Conservation (phyloP, 345 rosid species). For the Erodium maritimum region DNA sequence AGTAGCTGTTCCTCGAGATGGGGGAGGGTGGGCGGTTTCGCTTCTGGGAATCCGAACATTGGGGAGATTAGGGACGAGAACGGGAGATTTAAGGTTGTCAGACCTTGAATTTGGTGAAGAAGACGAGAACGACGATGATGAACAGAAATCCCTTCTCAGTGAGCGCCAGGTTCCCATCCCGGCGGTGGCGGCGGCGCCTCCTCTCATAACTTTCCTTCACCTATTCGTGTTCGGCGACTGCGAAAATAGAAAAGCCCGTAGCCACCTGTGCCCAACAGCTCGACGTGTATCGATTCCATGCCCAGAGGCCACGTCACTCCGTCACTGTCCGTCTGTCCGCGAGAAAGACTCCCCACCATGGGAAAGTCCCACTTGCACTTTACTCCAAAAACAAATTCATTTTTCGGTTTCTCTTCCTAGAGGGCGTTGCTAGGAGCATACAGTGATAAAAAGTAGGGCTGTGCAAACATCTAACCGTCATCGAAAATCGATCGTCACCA, state of each 20-base stretch:
- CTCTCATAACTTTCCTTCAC: background rate
- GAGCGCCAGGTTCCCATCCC: background rate
- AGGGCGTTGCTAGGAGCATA: too few relatives aligned
- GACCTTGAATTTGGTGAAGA: background rate
- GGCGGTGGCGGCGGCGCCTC: background rate
- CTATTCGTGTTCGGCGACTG: background rate
- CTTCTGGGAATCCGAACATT: constrained; percentile 2
- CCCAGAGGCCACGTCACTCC: too few relatives aligned
- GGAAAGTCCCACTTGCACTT: too few relatives aligned
- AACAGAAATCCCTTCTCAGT: background rate
- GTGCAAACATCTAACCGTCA: too few relatives aligned
- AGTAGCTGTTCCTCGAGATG: constrained; percentile 1
- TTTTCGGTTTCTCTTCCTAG: too few relatives aligned
- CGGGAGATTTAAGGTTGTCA: background rate
- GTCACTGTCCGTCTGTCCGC: too few relatives aligned
- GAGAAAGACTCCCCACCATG: too few relatives aligned
- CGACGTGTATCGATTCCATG: background rate
- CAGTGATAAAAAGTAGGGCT: too few relatives aligned
- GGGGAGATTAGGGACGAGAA: constrained; percentile 19
- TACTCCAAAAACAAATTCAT: too few relatives aligned
- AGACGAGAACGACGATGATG: constrained; percentile 1
- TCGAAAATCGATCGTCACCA: too few relatives aligned
- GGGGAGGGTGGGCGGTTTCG: background rate
- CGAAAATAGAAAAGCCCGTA: too few relatives aligned
- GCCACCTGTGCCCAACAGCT: background rate